Percentiles rank a stretch among this genome's conserved stretches.
Conservation (phyloP, 2,329 filamentous ascomycete genomes). For the Ceratocystis papillata region DNA sequence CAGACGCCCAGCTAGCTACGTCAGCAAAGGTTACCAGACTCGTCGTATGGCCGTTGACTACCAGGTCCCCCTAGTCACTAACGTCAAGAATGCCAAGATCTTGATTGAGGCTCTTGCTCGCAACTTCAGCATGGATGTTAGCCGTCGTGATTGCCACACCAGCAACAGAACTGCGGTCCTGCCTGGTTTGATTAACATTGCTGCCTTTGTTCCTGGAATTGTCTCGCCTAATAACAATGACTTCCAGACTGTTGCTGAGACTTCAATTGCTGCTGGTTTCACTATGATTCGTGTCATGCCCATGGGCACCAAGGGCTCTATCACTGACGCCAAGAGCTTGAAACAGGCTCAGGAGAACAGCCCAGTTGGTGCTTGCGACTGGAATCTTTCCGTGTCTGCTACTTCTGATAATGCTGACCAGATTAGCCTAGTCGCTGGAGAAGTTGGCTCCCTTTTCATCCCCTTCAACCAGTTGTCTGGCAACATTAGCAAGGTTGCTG, state of each 20-base stretch:
- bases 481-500: constrained; percentile 74
- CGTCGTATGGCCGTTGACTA: constrained; percentile 96
- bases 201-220: constrained; percentile 68
- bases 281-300: constrained; percentile 74
- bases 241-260: constrained; percentile 58
- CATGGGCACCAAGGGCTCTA: constrained; percentile 58
- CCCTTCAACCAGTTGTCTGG: constrained; percentile 72
- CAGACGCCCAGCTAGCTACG: constrained; percentile 91
- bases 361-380: constrained; percentile 60
- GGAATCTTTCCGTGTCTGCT: constrained; percentile 67
- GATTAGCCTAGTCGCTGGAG: constrained; percentile 58
- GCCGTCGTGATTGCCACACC: constrained; percentile 79
- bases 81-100: constrained; percentile 98
- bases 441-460: constrained; percentile 71
- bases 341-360: constrained; percentile 62
- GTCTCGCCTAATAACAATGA: constrained; percentile 54
- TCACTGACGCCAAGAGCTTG: constrained; percentile 61
- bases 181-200: constrained; percentile 66
- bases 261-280: constrained; percentile 64
- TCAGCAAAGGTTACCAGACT: constrained; percentile 95
- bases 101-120: constrained; percentile 87
- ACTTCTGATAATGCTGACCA: constrained; percentile 64
- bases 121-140: constrained; percentile 74
- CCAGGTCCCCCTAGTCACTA: constrained; percentile 92
- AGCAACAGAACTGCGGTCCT: constrained; percentile 68